A percentile compares a stretch with the other conserved stretches of the same genome.
phyloP scores from a whole-genome alignment of 768 basidiomycete genomes.

The Podaxis mareebaensis region DNA sequence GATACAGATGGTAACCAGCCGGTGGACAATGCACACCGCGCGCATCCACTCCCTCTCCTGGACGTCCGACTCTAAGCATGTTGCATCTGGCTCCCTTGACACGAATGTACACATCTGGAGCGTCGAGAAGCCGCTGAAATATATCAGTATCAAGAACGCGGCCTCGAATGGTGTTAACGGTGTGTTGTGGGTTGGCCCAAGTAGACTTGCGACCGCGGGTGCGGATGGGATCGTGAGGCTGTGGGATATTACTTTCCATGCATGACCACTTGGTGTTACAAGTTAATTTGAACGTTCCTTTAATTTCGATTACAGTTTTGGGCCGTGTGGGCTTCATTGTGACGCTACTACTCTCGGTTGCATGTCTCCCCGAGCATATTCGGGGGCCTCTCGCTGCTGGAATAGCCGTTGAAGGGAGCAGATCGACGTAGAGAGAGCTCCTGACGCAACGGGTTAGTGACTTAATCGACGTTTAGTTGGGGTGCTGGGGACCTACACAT shows the following conservation, averaged over 20 bases:
- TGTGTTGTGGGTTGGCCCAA: conserved; percentile 74
- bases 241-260: conserved; percentile 64
- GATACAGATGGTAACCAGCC: conserved; percentile 60
- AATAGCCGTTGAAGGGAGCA: no score
- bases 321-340: no score
- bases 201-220: conserved; percentile 67
- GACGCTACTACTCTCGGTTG: no score
- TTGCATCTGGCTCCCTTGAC: conserved; percentile 90
- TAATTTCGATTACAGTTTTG: neutral
- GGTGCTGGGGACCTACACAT: no score
- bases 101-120: conserved; percentile 91
- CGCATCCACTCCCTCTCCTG: conserved; percentile 79
- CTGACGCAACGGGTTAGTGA: no score
- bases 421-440: no score
- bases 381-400: no score
- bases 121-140: conserved; percentile 66
- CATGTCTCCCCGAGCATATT: no score
- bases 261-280: neutral
- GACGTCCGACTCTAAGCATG: conserved; percentile 71
- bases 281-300: neutral
- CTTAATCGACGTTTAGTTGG: no score
- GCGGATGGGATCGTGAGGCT: conserved; percentile 79
- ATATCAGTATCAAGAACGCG: conserved; percentile 83
- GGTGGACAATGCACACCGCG: conserved; percentile 87
- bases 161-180: conserved; percentile 81